Percentiles rank a stretch among this genome's conserved stretches.
Evolutionary conservation across 345 rosid species (phyloP).

Genomic region (Camelina laxa): DNA sequence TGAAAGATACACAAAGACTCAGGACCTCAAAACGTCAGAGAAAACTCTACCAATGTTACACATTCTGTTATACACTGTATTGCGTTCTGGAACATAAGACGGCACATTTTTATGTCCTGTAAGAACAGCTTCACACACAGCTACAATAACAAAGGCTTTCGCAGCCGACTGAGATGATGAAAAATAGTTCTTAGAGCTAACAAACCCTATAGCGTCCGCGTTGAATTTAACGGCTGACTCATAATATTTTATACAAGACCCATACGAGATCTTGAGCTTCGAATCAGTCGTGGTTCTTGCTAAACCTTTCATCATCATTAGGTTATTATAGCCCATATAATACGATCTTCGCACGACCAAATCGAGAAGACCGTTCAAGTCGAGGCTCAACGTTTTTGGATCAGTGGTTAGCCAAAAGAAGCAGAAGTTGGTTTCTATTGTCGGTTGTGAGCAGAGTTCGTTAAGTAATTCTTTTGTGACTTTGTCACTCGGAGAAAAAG

Average conservation of each 20-base stretch:
- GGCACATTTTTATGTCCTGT: conserved; percentile 10
- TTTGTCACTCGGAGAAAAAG: conserved; percentile 30
- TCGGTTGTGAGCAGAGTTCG: conserved; percentile 31
- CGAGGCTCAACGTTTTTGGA: conserved; percentile 8
- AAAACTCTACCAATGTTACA: conserved; percentile 31
- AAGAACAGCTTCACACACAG: conserved; percentile 16
- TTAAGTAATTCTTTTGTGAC: conserved; percentile 9
- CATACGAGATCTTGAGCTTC: conserved; percentile 16
- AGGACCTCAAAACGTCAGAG: conserved; percentile 3
- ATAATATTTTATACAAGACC: conserved; percentile 18
- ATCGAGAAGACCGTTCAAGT: conserved; percentile 30
- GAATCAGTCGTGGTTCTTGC: conserved; percentile 32
- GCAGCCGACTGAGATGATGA: conserved; percentile 16
- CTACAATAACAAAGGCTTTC: conserved; percentile 21
- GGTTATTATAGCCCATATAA: conserved; percentile 18
- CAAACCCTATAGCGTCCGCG: conserved; percentile 19
- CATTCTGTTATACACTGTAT: conserved; percentile 17
- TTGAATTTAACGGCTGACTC: conserved; percentile 2
- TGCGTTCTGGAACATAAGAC: conserved; percentile 8
- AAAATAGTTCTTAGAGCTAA: neutral
- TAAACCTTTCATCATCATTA: conserved; percentile 25
- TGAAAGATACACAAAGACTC: neutral
- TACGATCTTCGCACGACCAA: conserved; percentile 9
- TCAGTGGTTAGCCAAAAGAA: conserved; percentile 29
- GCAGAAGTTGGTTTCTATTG: conserved; percentile 22